Evolutionary conservation across 2,329 filamentous ascomycete genomes (phyloP), one percentile per base, ranked within the genome.

Genomic region (Calonectria ilicicola): DNA sequence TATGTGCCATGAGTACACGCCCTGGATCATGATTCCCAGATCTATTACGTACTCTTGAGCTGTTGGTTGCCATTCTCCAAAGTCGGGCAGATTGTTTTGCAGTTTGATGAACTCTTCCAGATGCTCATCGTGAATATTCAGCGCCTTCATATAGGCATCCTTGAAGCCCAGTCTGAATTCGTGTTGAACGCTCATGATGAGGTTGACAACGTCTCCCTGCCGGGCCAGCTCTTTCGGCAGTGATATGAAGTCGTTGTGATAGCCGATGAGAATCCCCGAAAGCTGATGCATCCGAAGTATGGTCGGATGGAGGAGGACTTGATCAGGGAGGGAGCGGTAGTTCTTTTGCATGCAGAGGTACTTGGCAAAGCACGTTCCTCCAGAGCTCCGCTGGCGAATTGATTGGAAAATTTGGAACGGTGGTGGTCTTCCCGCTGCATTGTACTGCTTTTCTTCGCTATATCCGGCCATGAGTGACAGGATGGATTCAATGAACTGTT

Each of bases 301-400:
- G 49, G 2, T 32, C 5, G 49, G 49, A 32, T 53, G 49, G 49
- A 53, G 49, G 26, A 53, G 38, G 5, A 63, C 38, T 32, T 46
- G 35, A 21, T 63, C 58, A 14, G 58, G 58, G 14, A 63, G 58
- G 6, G 21, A 44, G 19, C 58, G 58, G 23, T 63, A 63, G 58
- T 63, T 63, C 58, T 63, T 63, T 14, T 63, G 58, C 58, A 63
- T 63, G 58, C 58, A 63, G 14, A 63, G 35, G 58, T 63, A 63
- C 23, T 63, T 63, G 38, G 58, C 58, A 63, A 63, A 63, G 58
- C 58, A 63, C 10, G 40, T 29, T 40, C 58, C 58, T 8, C 58
- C 58, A n/a, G 58, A 63, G 17, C 32, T 63, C 12, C 40, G 35
- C 35, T 42, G 58, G n/a, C 58, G 58, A 23, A 63, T 63, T 1